Evolutionary conservation across 176 grass and related monocot species (phyloP).

Genomic region (Carex cristatella): DNA sequence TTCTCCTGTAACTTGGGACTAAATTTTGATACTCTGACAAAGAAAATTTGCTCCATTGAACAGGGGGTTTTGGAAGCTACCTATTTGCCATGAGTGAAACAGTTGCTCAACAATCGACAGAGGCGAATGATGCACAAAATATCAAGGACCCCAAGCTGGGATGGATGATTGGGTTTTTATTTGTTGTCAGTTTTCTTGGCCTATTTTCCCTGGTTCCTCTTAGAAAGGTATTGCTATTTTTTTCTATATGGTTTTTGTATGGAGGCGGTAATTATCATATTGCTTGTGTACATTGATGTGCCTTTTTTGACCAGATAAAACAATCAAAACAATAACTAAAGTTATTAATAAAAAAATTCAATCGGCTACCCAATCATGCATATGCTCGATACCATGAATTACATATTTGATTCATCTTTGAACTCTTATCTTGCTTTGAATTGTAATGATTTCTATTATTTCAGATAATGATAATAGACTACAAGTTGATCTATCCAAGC

Average conservation of each 20-base stretch:
- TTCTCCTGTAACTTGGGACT: background rate
- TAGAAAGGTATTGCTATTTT: conserved; percentile 26
- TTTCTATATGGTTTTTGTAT: background rate
- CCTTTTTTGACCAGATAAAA: background rate
- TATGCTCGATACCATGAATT: background rate
- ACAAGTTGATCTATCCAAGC: conserved; percentile 38
- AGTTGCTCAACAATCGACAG: conserved; percentile 26
- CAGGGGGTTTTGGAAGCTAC: conserved; percentile 34
- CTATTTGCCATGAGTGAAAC: conserved; percentile 36
- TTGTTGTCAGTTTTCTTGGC: conserved; percentile 36
- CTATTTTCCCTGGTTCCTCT: conserved; percentile 35
- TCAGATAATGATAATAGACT: conserved; percentile 47
- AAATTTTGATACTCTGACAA: background rate
- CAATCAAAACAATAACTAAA: background rate
- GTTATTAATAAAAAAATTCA: background rate
- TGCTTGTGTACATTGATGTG: too few species aligned
- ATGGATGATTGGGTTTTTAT: conserved; percentile 37
- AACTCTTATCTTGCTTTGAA: background rate
- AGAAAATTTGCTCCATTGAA: background rate
- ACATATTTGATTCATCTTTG: background rate
- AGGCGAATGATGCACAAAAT: conserved; percentile 29
- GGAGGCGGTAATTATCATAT: background rate
- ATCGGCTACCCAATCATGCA: background rate
- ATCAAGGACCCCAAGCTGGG: conserved; percentile 29
- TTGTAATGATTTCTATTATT: background rate